phyloP scores from a whole-genome alignment of 306 rosid genomes.

The Prosopis cineraria region DNA sequence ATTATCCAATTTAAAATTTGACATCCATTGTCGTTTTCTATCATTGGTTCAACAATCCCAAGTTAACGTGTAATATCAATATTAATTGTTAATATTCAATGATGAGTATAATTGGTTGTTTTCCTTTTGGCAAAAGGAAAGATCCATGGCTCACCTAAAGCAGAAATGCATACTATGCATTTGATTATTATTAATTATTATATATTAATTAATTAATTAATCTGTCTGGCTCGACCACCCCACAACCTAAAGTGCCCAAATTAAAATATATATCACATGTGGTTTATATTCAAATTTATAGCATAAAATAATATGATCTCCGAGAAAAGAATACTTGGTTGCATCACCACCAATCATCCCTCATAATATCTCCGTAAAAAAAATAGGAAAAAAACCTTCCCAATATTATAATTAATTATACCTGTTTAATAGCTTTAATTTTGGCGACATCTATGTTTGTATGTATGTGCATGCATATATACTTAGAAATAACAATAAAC shows the following conservation, averaged over 20 bases:
- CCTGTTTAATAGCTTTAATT: not conserved
- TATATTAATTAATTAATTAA: not conserved
- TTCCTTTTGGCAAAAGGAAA: conserved; percentile 36
- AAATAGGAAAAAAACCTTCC: not conserved
- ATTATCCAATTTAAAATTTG: not conserved
- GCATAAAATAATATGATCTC: conserved; percentile 5
- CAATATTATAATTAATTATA: not conserved
- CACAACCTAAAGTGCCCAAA: conserved; percentile 10
- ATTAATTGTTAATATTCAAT: no score
- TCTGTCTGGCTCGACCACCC: conserved; percentile 8
- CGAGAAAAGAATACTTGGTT: conserved; percentile 37
- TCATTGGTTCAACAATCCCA: no score
- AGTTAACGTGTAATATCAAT: no score
- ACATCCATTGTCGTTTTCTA: no score
- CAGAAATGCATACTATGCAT: conserved; percentile 29
- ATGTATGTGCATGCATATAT: no score
- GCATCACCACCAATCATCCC: conserved; percentile 8
- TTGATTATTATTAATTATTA: conserved; percentile 14
- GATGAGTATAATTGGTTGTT: not conserved
- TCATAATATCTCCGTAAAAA: not conserved
- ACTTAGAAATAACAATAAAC: no score
- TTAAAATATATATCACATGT: not conserved
- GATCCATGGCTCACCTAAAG: conserved; percentile 46
- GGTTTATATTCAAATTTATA: conserved; percentile 9
- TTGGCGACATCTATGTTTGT: not conserved